phyloP scores from a whole-genome alignment of 805 yeast species.

The Ogataea chonburiensis region DNA sequence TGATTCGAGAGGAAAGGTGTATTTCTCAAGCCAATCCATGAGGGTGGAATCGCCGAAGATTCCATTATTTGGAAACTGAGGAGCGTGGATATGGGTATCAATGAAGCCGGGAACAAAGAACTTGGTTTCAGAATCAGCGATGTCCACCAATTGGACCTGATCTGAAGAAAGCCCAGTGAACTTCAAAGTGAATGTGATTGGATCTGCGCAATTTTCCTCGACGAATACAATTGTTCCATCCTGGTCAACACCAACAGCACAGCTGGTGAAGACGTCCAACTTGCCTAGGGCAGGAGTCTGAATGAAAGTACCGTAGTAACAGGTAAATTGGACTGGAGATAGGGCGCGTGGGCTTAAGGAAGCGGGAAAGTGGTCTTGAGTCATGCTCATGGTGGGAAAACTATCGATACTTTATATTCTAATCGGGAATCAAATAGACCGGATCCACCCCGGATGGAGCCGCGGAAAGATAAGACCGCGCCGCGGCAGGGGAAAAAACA shows the following conservation, averaged over 20 bases:
- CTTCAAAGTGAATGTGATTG: slow-evolving; percentile 13
- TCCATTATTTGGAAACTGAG: slow-evolving; percentile 80
- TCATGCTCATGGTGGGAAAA: slow-evolving; percentile 3
- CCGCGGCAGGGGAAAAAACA: slow-evolving; percentile 1
- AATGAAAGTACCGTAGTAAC: slow-evolving; percentile 68
- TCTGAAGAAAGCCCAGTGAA: slow-evolving; percentile 21
- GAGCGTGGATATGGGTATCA: slow-evolving; percentile 83
- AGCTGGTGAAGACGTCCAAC: slow-evolving; percentile 53
- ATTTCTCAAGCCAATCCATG: slow-evolving; percentile 82
- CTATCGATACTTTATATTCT: background rate
- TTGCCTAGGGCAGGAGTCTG: slow-evolving; percentile 65
- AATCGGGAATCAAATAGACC: background rate
- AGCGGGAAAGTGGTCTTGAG: slow-evolving; percentile 12
- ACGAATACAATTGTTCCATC: slow-evolving; percentile 52
- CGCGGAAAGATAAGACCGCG: slow-evolving; percentile 7
- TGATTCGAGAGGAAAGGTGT: slow-evolving; percentile 88
- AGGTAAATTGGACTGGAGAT: slow-evolving; percentile 30
- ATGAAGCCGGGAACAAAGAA: slow-evolving; percentile 83
- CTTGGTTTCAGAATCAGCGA: slow-evolving; percentile 36
- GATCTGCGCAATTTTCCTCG: slow-evolving; percentile 16
- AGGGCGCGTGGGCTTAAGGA: slow-evolving; percentile 22
- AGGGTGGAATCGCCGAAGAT: slow-evolving; percentile 83
- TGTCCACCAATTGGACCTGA: slow-evolving; percentile 34
- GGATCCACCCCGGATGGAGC: slow-evolving; percentile 2
- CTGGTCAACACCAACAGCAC: slow-evolving; percentile 62